These are phyloP conservation scores for Passalora sequoiae DNA, from an alignment of 2,329 filamentous ascomycete species.

Conservation along the genomic window DNA sequence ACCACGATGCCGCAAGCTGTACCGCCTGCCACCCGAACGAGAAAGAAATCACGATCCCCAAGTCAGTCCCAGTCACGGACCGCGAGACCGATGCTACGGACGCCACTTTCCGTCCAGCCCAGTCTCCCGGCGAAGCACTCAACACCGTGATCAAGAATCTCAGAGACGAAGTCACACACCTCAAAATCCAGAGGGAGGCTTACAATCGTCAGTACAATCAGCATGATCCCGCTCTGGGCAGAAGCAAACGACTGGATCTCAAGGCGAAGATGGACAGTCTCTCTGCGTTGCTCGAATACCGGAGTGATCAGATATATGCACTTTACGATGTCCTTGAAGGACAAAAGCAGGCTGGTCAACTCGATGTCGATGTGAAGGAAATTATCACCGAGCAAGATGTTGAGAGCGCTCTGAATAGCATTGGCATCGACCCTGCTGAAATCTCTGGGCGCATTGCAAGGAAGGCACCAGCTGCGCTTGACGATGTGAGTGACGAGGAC, in stretches of 20 bases:
- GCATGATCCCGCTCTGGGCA: constrained; percentile 62
- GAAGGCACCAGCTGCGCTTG: constrained; percentile 14
- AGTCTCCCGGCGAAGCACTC: constrained; percentile 66
- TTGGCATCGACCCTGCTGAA: constrained; percentile 38
- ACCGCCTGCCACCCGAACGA: constrained; percentile 45
- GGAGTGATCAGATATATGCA: constrained; percentile 74
- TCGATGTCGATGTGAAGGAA: constrained; percentile 58
- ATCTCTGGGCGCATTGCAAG: constrained; percentile 24
- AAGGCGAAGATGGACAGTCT: constrained; percentile 58
- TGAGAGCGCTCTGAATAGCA: constrained; percentile 41
- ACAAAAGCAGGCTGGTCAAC: constrained; percentile 63
- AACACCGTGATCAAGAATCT: constrained; percentile 78
- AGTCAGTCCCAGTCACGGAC: constrained; percentile 31
- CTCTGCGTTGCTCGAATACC: constrained; percentile 61
- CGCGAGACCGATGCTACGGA: constrained; percentile 47
- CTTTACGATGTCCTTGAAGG: constrained; percentile 80
- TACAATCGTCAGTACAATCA: constrained; percentile 60
- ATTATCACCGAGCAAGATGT: constrained; percentile 35
- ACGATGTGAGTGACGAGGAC: constrained; percentile 27
- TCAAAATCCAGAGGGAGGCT: constrained; percentile 63
- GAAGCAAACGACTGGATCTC: constrained; percentile 58
- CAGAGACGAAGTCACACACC: constrained; percentile 71
- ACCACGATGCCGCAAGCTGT: constrained; percentile 49
- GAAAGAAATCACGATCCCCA: constrained; percentile 40
- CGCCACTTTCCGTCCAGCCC: constrained; percentile 56